Evolutionary conservation across 345 rosid genomes (phyloP).

Genomic region (Dimocarpus longan): DNA sequence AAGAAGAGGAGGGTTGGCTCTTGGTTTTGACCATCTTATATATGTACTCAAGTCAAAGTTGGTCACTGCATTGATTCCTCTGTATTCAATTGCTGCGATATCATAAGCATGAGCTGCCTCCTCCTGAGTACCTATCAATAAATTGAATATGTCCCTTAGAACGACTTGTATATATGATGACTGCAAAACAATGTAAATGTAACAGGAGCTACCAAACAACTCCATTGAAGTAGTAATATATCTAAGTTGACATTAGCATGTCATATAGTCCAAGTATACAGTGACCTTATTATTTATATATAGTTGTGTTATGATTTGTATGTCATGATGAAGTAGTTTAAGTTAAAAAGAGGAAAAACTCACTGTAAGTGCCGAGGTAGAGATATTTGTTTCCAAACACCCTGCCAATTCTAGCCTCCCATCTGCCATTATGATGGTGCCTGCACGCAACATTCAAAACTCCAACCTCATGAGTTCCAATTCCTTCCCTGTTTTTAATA

Average conservation of each 20-base stretch:
- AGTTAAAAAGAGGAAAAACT: constrained; percentile 1
- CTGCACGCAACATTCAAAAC: constrained; percentile 27
- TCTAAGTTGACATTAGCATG: too few relatives aligned
- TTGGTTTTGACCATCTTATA: constrained; percentile 50
- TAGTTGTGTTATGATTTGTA: too few relatives aligned
- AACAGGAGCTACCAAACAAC: too few relatives aligned
- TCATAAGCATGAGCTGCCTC: constrained; percentile 61
- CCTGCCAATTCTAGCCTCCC: constrained; percentile 85
- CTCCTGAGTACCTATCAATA: constrained; percentile 46
- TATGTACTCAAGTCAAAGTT: constrained; percentile 56
- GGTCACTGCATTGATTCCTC: constrained; percentile 59
- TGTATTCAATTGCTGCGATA: constrained; percentile 54
- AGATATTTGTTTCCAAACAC: constrained; percentile 78
- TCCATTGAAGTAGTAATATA: too few relatives aligned
- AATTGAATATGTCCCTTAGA: neutral
- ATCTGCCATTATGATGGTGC: constrained; percentile 82
- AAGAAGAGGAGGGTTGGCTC: constrained; percentile 15
- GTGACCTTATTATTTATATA: too few relatives aligned
- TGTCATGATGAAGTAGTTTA: too few relatives aligned
- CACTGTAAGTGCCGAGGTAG: constrained; percentile 71
- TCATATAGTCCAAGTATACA: too few relatives aligned
- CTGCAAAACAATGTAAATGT: too few relatives aligned
- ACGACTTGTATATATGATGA: too few relatives aligned
- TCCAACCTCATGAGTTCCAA: neutral
- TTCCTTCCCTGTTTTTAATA: neutral